A percentile compares a stretch with the other conserved stretches of the same genome.
Evolutionary conservation across 2,329 filamentous ascomycete genomes (phyloP).

Genomic region (Scedosporium aurantiacum): DNA sequence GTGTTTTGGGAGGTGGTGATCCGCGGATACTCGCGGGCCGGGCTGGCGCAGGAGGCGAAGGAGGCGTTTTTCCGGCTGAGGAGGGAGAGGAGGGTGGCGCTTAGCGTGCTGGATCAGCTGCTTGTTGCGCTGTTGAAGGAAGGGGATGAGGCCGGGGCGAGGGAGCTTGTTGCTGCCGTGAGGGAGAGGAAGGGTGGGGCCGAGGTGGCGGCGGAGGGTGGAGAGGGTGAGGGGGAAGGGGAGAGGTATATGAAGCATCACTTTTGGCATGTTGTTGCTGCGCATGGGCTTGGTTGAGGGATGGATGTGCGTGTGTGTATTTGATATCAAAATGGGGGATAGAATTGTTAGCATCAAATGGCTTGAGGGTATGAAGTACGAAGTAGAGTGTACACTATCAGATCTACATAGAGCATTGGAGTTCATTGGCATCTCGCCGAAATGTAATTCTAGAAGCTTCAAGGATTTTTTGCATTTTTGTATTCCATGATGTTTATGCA

Average conservation of each 20-base stretch:
- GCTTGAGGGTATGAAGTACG: too few species aligned
- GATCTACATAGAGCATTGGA: too few species aligned
- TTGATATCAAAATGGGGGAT: too few species aligned
- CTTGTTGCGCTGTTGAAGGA: conserved; percentile 3
- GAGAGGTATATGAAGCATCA: conserved; percentile 5
- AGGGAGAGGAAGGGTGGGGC: conserved; percentile 1
- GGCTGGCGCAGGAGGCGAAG: conserved; percentile 38
- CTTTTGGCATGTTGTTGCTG: conserved; percentile 7
- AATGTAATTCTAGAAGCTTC: neutral
- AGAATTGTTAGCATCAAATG: too few species aligned
- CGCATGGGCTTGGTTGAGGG: neutral
- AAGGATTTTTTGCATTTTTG: neutral
- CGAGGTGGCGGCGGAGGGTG: neutral
- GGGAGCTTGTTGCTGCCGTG: neutral
- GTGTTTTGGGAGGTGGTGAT: conserved; percentile 63
- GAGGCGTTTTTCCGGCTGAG: conserved; percentile 36
- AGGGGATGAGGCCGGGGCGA: conserved; percentile 1
- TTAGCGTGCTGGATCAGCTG: conserved; percentile 13
- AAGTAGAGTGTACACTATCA: too few species aligned
- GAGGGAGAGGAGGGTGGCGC: conserved; percentile 24
- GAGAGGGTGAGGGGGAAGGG: neutral
- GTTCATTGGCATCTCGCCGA: too few species aligned
- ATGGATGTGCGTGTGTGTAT: neutral
- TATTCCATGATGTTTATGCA: too few species aligned
- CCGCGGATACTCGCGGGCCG: conserved; percentile 49